Conservation (phyloP, 1,284 basidiomycete genomes). For the Mrakiaceae sp. region DNA sequence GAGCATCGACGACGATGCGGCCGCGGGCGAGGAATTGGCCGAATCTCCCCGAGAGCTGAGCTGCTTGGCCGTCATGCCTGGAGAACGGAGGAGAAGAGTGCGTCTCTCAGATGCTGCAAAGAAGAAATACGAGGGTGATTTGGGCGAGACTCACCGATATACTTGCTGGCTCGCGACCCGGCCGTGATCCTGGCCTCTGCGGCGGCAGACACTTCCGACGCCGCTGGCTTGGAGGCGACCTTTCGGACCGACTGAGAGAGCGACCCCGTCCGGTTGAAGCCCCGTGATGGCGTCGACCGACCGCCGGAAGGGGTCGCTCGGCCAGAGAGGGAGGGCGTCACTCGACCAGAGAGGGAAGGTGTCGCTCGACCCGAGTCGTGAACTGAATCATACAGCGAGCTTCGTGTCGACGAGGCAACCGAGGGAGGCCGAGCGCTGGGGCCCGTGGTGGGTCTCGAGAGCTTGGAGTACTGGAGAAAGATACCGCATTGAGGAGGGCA, state of each 20-base stretch:
- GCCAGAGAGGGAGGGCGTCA: slow-evolving; percentile 22
- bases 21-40: slow-evolving; percentile 26
- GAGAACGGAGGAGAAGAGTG: slow-evolving; percentile 4
- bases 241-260: slow-evolving; percentile 16
- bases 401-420: slow-evolving; percentile 54
- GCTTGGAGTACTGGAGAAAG: slow-evolving; percentile 71
- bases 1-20: slow-evolving; percentile 14
- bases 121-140: slow-evolving; percentile 21
- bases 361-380: slow-evolving; percentile 23
- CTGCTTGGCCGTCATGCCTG: slow-evolving; percentile 67
- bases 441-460: slow-evolving; percentile 62
- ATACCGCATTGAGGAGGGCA: slow-evolving; percentile 81
- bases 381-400: slow-evolving; percentile 25
- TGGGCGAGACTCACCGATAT: slow-evolving; percentile 35
- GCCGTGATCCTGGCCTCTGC: slow-evolving; percentile 49
- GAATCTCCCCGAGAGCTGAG: slow-evolving; percentile 38
- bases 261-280: background rate
- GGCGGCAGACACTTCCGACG: slow-evolving; percentile 24
- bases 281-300: background rate
- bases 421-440: slow-evolving; percentile 57
- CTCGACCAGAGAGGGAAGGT: slow-evolving; percentile 25
- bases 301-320: slow-evolving; percentile 20
- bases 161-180: slow-evolving; percentile 72
- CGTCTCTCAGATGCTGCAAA: slow-evolving; percentile 8
- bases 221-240: slow-evolving; percentile 19